A percentile compares a stretch with the other conserved stretches of the same genome.
These are phyloP conservation scores for Cyberlindnera lachancei DNA, from an alignment of 805 yeast genomes.

Conservation along the genomic window DNA sequence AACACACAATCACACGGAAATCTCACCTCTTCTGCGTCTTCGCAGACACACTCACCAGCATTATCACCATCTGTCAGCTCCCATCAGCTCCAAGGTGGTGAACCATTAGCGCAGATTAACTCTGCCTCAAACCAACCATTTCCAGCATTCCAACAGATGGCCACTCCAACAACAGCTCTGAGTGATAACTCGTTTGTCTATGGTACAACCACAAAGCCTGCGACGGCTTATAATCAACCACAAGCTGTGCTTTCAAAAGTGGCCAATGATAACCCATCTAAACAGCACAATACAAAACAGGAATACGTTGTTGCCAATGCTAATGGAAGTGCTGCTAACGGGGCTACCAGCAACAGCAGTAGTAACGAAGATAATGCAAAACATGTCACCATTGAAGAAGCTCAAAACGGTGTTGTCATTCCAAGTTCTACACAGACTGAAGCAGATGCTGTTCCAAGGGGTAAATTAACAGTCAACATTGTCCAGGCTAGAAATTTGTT, in stretches of 20 bases:
- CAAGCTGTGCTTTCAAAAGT: conserved; percentile 29
- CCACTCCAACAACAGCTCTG: conserved; percentile 65
- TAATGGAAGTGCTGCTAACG: background rate
- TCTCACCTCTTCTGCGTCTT: too few relatives aligned
- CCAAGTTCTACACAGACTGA: conserved; percentile 1
- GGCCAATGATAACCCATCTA: conserved; percentile 16
- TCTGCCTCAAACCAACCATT: conserved; percentile 13
- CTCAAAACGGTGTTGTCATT: background rate
- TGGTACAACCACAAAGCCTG: conserved; percentile 53
- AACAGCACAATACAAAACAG: too few relatives aligned
- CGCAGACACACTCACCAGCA: too few relatives aligned
- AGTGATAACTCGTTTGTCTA: conserved; percentile 55
- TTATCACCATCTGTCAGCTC: conserved; percentile 1
- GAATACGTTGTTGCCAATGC: background rate
- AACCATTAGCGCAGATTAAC: conserved; percentile 6
- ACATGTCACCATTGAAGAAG: background rate
- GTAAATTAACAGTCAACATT: conserved; percentile 75
- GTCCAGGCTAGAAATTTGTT: conserved; percentile 69
- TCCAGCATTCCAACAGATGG: conserved; percentile 39
- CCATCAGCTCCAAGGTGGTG: conserved; percentile 2
- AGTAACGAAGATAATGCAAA: background rate
- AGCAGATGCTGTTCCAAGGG: conserved; percentile 46
- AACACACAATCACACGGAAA: background rate
- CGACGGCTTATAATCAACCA: conserved; percentile 26
- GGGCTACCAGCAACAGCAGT: background rate